Conservation (phyloP, 2,329 filamentous ascomycete species). For the Aspergillus pseudonomiae region DNA sequence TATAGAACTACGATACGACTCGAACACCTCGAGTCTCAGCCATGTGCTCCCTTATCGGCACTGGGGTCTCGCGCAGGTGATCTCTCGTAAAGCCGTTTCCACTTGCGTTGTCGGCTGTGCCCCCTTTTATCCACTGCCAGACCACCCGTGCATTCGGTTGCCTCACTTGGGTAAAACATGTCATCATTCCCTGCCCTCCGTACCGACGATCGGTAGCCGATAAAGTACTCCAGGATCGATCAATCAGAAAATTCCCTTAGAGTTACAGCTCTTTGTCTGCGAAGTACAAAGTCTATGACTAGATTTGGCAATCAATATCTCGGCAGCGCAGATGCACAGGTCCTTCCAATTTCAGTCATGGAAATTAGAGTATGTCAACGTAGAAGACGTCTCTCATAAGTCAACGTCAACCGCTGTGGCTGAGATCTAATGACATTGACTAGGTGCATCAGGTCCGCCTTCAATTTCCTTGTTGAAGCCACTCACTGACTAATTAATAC, state of each 20-base stretch:
- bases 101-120: neutral
- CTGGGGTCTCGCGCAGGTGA: neutral
- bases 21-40: neutral
- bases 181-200: neutral
- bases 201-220: neutral
- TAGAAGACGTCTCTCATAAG: neutral
- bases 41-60: neutral
- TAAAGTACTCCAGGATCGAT: neutral
- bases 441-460: neutral
- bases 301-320: neutral
- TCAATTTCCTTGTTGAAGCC: no score
- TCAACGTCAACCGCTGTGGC: neutral
- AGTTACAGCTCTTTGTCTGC: neutral
- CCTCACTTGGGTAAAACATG: neutral
- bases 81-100: neutral
- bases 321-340: neutral
- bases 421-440: neutral
- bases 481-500: neutral
- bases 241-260: neutral
- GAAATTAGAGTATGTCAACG: neutral
- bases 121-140: conserved; percentile 1
- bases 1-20: neutral
- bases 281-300: neutral
- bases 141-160: neutral
- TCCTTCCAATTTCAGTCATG: neutral